These are phyloP conservation scores for Mycena vulgaris DNA, from an alignment of 768 basidiomycete genomes.

Conservation along the genomic window DNA sequence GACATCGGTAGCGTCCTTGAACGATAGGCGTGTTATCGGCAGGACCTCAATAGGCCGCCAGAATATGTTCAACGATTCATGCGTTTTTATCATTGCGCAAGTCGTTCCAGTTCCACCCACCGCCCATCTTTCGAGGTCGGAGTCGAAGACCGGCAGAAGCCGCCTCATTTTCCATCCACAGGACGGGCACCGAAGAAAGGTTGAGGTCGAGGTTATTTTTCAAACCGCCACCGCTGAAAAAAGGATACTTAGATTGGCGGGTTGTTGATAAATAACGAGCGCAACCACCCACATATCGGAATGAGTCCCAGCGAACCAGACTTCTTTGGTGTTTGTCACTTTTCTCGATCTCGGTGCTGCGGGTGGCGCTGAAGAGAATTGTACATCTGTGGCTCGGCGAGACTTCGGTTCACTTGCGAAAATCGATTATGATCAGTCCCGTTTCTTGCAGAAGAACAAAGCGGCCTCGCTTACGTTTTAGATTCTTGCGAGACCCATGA, in stretches of 20 bases:
- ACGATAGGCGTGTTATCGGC: neutral
- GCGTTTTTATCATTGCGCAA: neutral
- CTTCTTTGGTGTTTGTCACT: no score
- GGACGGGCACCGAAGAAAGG: conserved; percentile 1
- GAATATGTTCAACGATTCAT: neutral
- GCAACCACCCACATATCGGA: conserved; percentile 25
- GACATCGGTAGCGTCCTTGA: neutral
- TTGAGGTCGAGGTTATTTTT: neutral
- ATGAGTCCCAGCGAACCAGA: no score
- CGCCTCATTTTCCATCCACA: conserved; percentile 21
- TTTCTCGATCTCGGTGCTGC: no score
- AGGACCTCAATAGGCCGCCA: neutral
- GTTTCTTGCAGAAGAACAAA: neutral
- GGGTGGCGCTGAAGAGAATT: no score
- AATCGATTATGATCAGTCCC: neutral
- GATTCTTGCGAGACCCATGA: neutral
- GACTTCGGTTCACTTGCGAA: neutral
- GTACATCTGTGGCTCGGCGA: no score
- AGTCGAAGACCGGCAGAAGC: conserved; percentile 7
- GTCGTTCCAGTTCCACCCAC: neutral
- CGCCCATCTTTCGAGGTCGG: neutral
- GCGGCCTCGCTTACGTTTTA: neutral
- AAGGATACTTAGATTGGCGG: no score
- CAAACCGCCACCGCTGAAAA: no score
- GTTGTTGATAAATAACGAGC: no score